Conservation (phyloP, 169 alveolate species). For the Blepharisma undulans region DNA sequence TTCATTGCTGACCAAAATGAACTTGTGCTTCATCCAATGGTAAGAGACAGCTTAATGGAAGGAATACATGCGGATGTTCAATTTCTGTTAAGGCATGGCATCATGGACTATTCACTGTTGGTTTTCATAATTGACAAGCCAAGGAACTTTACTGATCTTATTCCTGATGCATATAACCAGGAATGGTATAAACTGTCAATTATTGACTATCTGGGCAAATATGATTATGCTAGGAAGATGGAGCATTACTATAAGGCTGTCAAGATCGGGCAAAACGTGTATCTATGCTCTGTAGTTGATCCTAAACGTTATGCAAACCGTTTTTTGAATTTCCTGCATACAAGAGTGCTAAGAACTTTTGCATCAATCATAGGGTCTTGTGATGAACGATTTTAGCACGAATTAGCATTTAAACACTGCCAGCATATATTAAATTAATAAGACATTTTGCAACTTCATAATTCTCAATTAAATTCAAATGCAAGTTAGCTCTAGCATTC, state of each 20-base stretch:
- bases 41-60: background rate
- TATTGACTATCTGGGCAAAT: slow-evolving; percentile 11
- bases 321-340: background rate
- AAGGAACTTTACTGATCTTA: background rate
- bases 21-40: background rate
- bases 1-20: background rate
- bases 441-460: background rate
- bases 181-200: slow-evolving; percentile 3
- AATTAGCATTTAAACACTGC: background rate
- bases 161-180: background rate
- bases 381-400: background rate
- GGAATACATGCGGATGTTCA: background rate
- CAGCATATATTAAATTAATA: background rate
- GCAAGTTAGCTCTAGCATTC: background rate
- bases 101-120: slow-evolving; percentile 7
- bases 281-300: background rate
- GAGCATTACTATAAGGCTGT: background rate
- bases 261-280: background rate
- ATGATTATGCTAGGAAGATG: background rate
- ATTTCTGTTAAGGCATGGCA: background rate
- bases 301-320: background rate
- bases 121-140: background rate
- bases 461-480: background rate
- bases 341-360: background rate
- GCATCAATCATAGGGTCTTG: background rate